Percentiles rank a stretch among this genome's conserved stretches.
Conservation (phyloP, 2,329 filamentous ascomycete genomes). For the Venturia carpophila region DNA sequence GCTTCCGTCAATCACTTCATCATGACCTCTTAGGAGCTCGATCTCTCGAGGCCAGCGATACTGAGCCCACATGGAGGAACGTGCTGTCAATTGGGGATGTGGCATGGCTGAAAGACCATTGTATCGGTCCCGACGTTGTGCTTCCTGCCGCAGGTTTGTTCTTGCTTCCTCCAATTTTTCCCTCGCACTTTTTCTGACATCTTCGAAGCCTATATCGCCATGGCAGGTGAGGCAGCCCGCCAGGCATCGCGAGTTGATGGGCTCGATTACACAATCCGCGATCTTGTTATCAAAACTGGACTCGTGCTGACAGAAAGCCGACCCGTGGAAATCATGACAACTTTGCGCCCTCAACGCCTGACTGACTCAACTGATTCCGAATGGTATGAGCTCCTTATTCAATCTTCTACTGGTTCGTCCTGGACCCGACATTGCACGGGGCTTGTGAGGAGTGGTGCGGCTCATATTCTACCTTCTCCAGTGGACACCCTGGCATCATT, state of each 20-base stretch:
- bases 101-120: slow-evolving; percentile 25
- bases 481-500: too few relatives aligned
- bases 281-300: background rate
- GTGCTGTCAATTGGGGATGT: slow-evolving; percentile 23
- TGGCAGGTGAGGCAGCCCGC: slow-evolving; percentile 29
- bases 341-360: background rate
- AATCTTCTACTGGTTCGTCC: background rate
- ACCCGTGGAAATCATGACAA: background rate
- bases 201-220: slow-evolving; percentile 23
- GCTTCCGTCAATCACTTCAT: background rate
- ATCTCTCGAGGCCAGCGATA: too few relatives aligned
- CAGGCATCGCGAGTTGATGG: slow-evolving; percentile 17
- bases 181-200: too few relatives aligned
- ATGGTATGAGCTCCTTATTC: background rate
- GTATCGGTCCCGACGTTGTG: slow-evolving; percentile 23
- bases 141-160: slow-evolving; percentile 28
- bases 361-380: background rate
- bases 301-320: background rate
- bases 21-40: slow-evolving; percentile 1
- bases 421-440: slow-evolving; percentile 8
- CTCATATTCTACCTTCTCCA: too few relatives aligned
- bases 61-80: slow-evolving; percentile 21
- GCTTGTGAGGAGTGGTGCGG: background rate
- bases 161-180: too few relatives aligned
- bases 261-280: background rate